Evolutionary conservation across 768 basidiomycete genomes (phyloP).

Genomic region (Boletus rex-veris): DNA sequence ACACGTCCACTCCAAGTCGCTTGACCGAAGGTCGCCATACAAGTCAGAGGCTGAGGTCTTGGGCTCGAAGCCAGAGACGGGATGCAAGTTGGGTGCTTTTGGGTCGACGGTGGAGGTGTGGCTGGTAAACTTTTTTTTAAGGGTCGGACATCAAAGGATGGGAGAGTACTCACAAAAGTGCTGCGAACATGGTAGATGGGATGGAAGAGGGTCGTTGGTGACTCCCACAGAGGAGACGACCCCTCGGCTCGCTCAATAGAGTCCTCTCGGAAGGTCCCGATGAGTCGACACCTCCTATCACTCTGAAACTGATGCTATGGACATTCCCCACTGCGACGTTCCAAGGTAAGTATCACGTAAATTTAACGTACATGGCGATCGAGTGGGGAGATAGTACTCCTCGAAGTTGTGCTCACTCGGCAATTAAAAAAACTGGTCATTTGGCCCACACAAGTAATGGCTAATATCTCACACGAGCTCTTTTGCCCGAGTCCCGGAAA

Average conservation of each 20-base stretch:
- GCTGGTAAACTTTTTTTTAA: constrained; percentile 31
- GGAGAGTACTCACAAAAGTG: constrained; percentile 64
- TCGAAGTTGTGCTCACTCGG: too few relatives aligned
- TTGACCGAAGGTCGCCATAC: constrained; percentile 70
- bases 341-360: too few relatives aligned
- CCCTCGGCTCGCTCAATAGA: constrained; percentile 3
- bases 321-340: too few relatives aligned
- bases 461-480: too few relatives aligned
- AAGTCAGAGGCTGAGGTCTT: constrained; percentile 53
- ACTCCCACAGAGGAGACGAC: neutral
- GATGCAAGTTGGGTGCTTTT: constrained; percentile 75
- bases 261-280: constrained; percentile 4
- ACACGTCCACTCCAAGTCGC: constrained; percentile 82
- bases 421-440: too few relatives aligned
- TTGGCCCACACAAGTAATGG: too few relatives aligned
- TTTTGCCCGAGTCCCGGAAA: too few relatives aligned
- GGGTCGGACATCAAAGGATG: neutral
- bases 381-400: too few relatives aligned
- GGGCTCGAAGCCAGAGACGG: constrained; percentile 56
- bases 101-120: constrained; percentile 58
- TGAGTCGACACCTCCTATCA: neutral
- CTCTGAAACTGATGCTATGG: too few relatives aligned
- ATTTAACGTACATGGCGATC: too few relatives aligned
- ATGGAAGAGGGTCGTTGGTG: neutral
- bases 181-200: constrained; percentile 63